Percentiles rank a stretch among this genome's conserved stretches.
Conservation (phyloP, 371 early-diverging fungal genomes). For the Mortierella sp. region DNA sequence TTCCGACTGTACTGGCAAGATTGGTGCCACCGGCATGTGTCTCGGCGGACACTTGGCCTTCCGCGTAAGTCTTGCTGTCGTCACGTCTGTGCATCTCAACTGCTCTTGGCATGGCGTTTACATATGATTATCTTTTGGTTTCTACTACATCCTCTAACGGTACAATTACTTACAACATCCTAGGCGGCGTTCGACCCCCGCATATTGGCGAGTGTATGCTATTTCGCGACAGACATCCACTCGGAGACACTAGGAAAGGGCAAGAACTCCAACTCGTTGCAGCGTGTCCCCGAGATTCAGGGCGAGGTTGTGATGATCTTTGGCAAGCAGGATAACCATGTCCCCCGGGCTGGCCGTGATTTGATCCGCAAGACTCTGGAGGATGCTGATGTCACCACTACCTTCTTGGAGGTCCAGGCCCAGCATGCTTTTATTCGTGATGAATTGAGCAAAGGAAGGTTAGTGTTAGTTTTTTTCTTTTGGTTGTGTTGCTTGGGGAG, state of each 20-base stretch:
- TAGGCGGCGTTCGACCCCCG: constrained; percentile 66
- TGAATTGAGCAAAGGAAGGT: constrained; percentile 66
- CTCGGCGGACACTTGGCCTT: constrained; percentile 70
- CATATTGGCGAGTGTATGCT: constrained; percentile 64
- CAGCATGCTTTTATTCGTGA: constrained; percentile 75
- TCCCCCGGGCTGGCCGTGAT: constrained; percentile 64
- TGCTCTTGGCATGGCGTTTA: neutral
- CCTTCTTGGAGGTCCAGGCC: constrained; percentile 67
- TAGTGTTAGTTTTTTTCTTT: neutral
- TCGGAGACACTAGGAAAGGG: constrained; percentile 60
- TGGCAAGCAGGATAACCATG: constrained; percentile 71
- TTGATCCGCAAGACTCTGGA: constrained; percentile 63
- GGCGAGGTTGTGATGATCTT: constrained; percentile 70
- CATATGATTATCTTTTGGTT: too few species aligned
- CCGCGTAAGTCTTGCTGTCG: constrained; percentile 48
- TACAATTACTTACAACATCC: neutral
- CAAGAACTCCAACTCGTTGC: constrained; percentile 60
- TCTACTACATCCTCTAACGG: neutral
- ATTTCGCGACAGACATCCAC: constrained; percentile 73
- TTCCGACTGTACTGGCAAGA: constrained; percentile 64
- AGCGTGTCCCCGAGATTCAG: constrained; percentile 59
- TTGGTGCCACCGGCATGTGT: constrained; percentile 68
- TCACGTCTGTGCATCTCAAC: neutral
- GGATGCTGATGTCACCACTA: constrained; percentile 59
- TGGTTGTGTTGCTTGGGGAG: neutral